Conservation (phyloP, 75 land plant genomes). For the Adiantum capillusveneris region DNA sequence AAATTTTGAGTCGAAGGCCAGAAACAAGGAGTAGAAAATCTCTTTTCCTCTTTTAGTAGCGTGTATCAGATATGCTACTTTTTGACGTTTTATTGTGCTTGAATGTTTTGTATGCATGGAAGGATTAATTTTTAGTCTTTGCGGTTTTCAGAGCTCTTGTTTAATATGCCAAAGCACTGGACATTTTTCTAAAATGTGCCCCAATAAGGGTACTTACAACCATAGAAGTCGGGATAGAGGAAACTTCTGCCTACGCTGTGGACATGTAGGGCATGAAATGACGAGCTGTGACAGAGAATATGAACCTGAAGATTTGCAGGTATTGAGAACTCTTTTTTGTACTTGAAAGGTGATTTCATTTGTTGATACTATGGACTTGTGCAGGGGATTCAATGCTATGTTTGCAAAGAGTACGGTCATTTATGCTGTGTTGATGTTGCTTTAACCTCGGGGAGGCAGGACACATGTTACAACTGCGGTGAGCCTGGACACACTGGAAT, state of each 20-base stretch:
- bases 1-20: too few species aligned
- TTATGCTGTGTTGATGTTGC: conserved; percentile 54
- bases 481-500: conserved; percentile 67
- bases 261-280: conserved; percentile 69
- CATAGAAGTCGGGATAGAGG: conserved; percentile 6
- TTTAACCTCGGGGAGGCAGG: conserved; percentile 32
- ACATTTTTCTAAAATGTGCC: conserved; percentile 55
- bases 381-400: conserved; percentile 76
- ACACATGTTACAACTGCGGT: conserved; percentile 84
- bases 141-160: conserved; percentile 30
- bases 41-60: too few species aligned
- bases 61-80: too few species aligned
- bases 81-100: too few species aligned
- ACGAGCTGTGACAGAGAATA: conserved; percentile 41
- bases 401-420: conserved; percentile 75
- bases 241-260: conserved; percentile 50
- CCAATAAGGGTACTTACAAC: conserved; percentile 22
- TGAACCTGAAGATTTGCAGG: conserved; percentile 55
- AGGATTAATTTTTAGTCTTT: too few species aligned
- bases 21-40: too few species aligned
- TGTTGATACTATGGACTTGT: too few species aligned
- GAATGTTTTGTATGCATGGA: too few species aligned
- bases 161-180: conserved; percentile 55
- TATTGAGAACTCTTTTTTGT: conserved; percentile 3
- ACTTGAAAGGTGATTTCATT: too few species aligned